These are phyloP conservation scores for Starmerella bombicola DNA, from an alignment of 805 yeast genomes.

Conservation along the genomic window DNA sequence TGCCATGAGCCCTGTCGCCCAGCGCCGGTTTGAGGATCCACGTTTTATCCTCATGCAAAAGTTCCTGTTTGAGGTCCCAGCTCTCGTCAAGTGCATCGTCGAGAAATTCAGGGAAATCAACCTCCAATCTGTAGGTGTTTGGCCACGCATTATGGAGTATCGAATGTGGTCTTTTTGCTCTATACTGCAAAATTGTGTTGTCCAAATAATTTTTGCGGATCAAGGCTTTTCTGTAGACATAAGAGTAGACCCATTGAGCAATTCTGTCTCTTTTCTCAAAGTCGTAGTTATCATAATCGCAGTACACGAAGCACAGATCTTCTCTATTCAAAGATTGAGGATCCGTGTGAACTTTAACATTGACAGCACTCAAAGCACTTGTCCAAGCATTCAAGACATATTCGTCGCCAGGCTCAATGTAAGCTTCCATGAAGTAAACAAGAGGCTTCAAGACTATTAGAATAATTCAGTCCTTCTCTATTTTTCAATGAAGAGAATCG, in stretches of 20 bases:
- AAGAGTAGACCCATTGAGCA: constrained; percentile 27
- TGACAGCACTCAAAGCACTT: constrained; percentile 9
- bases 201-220: constrained; percentile 83
- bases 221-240: constrained; percentile 77
- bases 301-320: constrained; percentile 46
- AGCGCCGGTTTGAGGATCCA: constrained; percentile 94
- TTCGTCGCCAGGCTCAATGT: constrained; percentile 14
- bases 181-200: constrained; percentile 65
- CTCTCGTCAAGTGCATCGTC: constrained; percentile 90
- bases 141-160: constrained; percentile 52
- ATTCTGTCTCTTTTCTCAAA: constrained; percentile 38
- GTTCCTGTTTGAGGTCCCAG: constrained; percentile 72
- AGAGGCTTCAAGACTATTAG: no score
- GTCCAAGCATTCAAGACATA: constrained; percentile 21
- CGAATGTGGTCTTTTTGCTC: constrained; percentile 62
- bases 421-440: constrained; percentile 8
- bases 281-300: constrained; percentile 81
- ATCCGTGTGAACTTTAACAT: constrained; percentile 1
- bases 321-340: neutral
- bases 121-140: constrained; percentile 64
- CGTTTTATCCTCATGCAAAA: constrained; percentile 46
- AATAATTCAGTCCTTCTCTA: no score
- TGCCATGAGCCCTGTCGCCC: constrained; percentile 97
- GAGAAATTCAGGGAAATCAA: constrained; percentile 90
- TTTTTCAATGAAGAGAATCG: no score